Percentiles rank a stretch among this genome's conserved stretches.
Conservation (phyloP, 768 basidiomycete genomes). For the Dendrothele bispora region DNA sequence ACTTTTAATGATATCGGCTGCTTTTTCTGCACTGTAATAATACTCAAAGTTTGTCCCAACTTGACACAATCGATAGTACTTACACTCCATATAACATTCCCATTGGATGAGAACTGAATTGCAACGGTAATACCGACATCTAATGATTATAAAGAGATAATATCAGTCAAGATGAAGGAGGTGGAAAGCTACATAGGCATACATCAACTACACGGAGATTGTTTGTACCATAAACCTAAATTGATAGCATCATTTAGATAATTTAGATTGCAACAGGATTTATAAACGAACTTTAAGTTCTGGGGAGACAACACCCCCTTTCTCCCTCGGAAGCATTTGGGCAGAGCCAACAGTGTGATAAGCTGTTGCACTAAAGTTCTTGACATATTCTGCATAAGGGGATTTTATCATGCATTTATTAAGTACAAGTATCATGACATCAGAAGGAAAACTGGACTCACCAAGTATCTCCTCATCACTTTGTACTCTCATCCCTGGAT, state of each 20-base stretch:
- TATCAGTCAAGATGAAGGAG: background rate
- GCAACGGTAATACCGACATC: no score
- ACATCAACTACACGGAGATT: slow-evolving; percentile 14
- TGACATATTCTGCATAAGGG: slow-evolving; percentile 12
- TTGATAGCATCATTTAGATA: background rate
- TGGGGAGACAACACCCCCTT: no score
- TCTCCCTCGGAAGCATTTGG: no score
- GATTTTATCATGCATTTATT: no score
- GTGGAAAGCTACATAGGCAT: background rate
- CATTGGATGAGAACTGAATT: no score
- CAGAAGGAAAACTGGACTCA: background rate
- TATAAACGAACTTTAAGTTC: slow-evolving; percentile 9
- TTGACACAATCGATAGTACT: no score
- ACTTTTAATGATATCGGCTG: no score
- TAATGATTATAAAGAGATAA: no score
- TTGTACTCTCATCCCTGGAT: slow-evolving; percentile 17
- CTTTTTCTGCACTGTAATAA: no score
- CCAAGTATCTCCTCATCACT: slow-evolving; percentile 18
- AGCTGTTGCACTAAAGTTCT: slow-evolving; percentile 10
- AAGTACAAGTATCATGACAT: background rate
- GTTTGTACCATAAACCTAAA: slow-evolving; percentile 11
- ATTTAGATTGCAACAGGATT: background rate
- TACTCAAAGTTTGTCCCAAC: no score
- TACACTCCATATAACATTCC: no score
- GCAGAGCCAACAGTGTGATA: no score